phyloP scores from a whole-genome alignment of 306 rosid genomes.

The Clitoria ternatea region DNA sequence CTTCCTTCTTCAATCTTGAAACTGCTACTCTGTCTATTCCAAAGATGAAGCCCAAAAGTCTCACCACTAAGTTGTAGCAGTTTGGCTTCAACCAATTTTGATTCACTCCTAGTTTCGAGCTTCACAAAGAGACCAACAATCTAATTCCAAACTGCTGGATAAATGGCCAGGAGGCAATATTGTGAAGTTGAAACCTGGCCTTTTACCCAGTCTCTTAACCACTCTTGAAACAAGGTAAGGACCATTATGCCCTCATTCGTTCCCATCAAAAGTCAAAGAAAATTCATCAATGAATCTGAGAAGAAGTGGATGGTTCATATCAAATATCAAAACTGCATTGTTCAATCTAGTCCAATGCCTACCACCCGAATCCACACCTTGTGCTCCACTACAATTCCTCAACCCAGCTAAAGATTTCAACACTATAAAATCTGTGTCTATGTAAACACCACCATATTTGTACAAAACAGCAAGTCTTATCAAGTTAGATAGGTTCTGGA shows the following conservation, averaged over 20 bases:
- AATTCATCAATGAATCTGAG: constrained; percentile 62
- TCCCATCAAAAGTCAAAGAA: constrained; percentile 70
- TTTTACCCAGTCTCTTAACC: constrained; percentile 32
- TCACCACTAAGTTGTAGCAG: constrained; percentile 43
- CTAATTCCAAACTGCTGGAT: constrained; percentile 58
- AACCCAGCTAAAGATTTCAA: constrained; percentile 45
- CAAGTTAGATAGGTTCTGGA: constrained; percentile 73
- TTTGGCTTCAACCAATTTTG: constrained; percentile 54
- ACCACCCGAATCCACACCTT: constrained; percentile 38
- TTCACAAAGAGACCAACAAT: constrained; percentile 45
- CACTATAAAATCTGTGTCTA: constrained; percentile 69
- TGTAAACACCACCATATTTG: constrained; percentile 72
- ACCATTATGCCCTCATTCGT: constrained; percentile 82
- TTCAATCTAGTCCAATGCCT: constrained; percentile 73
- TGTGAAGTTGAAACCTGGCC: constrained; percentile 37
- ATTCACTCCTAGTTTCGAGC: constrained; percentile 32
- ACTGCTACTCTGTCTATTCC: constrained; percentile 67
- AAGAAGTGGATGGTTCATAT: constrained; percentile 75
- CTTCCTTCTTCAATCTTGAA: constrained; percentile 66
- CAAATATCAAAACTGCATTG: constrained; percentile 74
- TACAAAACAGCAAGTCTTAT: constrained; percentile 60
- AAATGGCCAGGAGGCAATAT: constrained; percentile 61
- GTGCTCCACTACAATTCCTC: constrained; percentile 76
- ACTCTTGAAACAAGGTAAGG: constrained; percentile 86
- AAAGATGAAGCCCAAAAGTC: constrained; percentile 64